Percentiles rank a stretch among this genome's conserved stretches.
These are phyloP conservation scores for Lactarius psammicola DNA, from an alignment of 768 basidiomycete genomes.

Conservation along the genomic window DNA sequence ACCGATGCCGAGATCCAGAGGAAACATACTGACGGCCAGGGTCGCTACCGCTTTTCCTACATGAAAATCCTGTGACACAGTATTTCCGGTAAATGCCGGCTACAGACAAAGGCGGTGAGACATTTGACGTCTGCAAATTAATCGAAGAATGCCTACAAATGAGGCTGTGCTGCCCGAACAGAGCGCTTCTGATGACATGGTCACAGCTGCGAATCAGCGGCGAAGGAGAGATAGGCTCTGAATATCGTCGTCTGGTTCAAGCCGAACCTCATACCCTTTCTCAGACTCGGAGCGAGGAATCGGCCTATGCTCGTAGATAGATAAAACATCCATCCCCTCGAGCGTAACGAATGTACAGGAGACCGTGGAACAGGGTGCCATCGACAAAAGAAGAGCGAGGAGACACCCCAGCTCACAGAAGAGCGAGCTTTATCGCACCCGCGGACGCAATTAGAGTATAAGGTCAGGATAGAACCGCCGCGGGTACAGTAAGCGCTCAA, in stretches of 20 bases:
- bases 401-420: too few relatives aligned
- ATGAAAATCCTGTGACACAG: slow-evolving; percentile 39
- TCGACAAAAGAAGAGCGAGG: too few relatives aligned
- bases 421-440: too few relatives aligned
- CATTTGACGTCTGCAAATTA: neutral
- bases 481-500: too few relatives aligned
- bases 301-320: too few relatives aligned
- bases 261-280: neutral
- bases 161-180: slow-evolving; percentile 20
- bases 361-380: too few relatives aligned
- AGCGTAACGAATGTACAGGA: too few relatives aligned
- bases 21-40: slow-evolving; percentile 42
- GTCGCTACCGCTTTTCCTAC: slow-evolving; percentile 43
- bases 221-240: slow-evolving; percentile 15
- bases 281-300: too few relatives aligned
- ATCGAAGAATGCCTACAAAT: slow-evolving; percentile 11
- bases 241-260: slow-evolving; percentile 28
- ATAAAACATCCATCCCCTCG: too few relatives aligned
- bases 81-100: slow-evolving; percentile 40
- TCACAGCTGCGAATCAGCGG: slow-evolving; percentile 20
- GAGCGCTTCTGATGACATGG: slow-evolving; percentile 10
- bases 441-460: too few relatives aligned
- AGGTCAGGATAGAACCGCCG: too few relatives aligned
- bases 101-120: slow-evolving; percentile 8
- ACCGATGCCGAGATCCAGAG: slow-evolving; percentile 35